These are phyloP conservation scores for Suillus ampliporus DNA, from an alignment of 768 basidiomycete genomes.

Conservation along the genomic window DNA sequence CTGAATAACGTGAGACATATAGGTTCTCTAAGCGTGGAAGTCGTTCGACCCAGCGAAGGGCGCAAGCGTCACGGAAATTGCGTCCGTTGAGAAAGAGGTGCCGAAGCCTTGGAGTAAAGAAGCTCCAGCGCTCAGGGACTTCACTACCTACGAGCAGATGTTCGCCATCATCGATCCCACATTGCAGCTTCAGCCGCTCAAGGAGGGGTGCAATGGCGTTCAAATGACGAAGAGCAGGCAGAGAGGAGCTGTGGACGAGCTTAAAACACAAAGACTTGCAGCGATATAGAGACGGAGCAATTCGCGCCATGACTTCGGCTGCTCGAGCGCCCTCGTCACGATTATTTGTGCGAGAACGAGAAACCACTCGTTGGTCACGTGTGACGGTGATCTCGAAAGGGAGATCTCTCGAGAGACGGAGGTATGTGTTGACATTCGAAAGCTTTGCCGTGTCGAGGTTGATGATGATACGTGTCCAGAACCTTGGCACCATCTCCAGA, in stretches of 20 bases:
- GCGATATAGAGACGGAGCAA: constrained; percentile 10
- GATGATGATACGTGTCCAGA: constrained; percentile 18
- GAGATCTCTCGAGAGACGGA: constrained; percentile 12
- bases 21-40: background rate
- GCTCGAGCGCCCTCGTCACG: constrained; percentile 1
- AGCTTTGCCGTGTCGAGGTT: constrained; percentile 12
- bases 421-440: constrained; percentile 8
- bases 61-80: constrained; percentile 12
- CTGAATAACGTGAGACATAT: background rate
- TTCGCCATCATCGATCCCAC: constrained; percentile 12
- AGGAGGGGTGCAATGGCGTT: background rate
- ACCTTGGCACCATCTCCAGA: constrained; percentile 10
- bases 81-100: constrained; percentile 14
- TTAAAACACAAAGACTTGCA: constrained; percentile 10
- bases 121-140: constrained; percentile 7
- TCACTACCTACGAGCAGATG: constrained; percentile 1
- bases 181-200: constrained; percentile 12
- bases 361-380: background rate
- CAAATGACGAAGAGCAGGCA: constrained; percentile 13
- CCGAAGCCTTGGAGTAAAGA: constrained; percentile 8
- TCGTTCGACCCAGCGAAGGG: background rate
- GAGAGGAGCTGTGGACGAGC: constrained; percentile 13
- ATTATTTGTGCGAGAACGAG: constrained; percentile 3
- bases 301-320: background rate
- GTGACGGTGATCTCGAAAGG: constrained; percentile 9